Conservation (phyloP, 768 basidiomycete species). For the Termitomyces sp. region DNA sequence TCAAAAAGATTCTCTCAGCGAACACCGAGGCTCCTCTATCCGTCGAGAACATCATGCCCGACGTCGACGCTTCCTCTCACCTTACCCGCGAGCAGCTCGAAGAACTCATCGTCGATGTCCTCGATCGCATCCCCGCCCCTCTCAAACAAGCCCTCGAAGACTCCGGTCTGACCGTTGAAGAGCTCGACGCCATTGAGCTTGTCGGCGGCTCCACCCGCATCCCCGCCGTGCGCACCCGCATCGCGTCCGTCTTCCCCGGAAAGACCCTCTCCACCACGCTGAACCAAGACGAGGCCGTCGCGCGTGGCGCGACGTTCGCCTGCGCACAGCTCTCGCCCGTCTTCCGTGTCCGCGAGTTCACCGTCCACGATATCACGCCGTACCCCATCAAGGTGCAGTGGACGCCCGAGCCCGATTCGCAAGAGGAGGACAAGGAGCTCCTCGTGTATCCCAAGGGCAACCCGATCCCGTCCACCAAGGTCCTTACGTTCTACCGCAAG, state of each 20-base stretch:
- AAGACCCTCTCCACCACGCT: conserved; percentile 88
- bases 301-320: conserved; percentile 93
- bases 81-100: conserved; percentile 84
- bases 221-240: conserved; percentile 85
- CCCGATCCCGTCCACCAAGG: conserved; percentile 87
- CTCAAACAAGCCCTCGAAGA: conserved; percentile 76
- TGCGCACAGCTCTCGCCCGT: conserved; percentile 97
- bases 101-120: conserved; percentile 65
- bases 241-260: conserved; percentile 78
- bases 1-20: conserved; percentile 96
- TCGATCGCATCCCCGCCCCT: conserved; percentile 73
- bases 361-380: conserved; percentile 77
- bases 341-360: conserved; percentile 97
- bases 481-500: conserved; percentile 91
- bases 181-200: conserved; percentile 90
- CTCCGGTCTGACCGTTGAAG: conserved; percentile 75
- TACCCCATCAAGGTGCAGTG: conserved; percentile 93
- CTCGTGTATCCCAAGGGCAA: conserved; percentile 88
- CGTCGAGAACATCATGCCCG: conserved; percentile 96
- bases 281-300: conserved; percentile 97
- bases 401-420: conserved; percentile 69
- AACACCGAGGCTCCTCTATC: conserved; percentile 86
- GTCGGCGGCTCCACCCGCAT: conserved; percentile 93
- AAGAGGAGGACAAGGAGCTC: conserved; percentile 89
- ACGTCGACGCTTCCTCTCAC: conserved; percentile 87